Conservation (phyloP, 2,329 filamentous ascomycete species). For the Stylonectria norvegica region DNA sequence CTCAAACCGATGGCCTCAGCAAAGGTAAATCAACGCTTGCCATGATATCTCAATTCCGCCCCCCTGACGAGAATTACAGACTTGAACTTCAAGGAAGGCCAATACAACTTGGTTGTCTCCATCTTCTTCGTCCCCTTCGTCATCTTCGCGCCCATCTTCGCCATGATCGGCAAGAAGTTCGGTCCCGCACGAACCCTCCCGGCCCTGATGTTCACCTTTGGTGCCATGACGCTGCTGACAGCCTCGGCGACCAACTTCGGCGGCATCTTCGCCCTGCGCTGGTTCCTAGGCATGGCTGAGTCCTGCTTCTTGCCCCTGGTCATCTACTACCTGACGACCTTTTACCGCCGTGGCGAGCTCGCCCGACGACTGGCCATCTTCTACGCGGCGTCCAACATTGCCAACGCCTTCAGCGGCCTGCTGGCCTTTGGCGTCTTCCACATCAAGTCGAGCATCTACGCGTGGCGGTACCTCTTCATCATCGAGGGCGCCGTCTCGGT, state of each 20-base stretch:
- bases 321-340: conserved; percentile 51
- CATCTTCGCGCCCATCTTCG: conserved; percentile 57
- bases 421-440: conserved; percentile 48
- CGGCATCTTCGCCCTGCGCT: conserved; percentile 48
- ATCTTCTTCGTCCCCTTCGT: conserved; percentile 78
- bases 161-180: conserved; percentile 67
- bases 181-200: conserved; percentile 64
- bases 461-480: conserved; percentile 51
- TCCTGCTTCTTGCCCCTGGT: conserved; percentile 53
- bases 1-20: conserved; percentile 50
- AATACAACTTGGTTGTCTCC: conserved; percentile 68
- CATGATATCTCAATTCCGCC: conserved; percentile 44
- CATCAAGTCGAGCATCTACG: conserved; percentile 37
- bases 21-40: conserved; percentile 25
- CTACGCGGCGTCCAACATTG: conserved; percentile 73
- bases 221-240: conserved; percentile 60
- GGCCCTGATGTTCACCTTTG: conserved; percentile 68
- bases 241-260: conserved; percentile 49
- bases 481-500: conserved; percentile 57
- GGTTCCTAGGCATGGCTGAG: conserved; percentile 52
- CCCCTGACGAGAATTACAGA: conserved; percentile 37
- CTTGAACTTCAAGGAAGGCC: conserved; percentile 51
- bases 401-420: conserved; percentile 51
- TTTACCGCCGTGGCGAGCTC: conserved; percentile 47
- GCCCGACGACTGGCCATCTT: conserved; percentile 57